Base-by-base conservation (phyloP, 768 basidiomycete species). In the Lanmaoa rubissima region DNA sequence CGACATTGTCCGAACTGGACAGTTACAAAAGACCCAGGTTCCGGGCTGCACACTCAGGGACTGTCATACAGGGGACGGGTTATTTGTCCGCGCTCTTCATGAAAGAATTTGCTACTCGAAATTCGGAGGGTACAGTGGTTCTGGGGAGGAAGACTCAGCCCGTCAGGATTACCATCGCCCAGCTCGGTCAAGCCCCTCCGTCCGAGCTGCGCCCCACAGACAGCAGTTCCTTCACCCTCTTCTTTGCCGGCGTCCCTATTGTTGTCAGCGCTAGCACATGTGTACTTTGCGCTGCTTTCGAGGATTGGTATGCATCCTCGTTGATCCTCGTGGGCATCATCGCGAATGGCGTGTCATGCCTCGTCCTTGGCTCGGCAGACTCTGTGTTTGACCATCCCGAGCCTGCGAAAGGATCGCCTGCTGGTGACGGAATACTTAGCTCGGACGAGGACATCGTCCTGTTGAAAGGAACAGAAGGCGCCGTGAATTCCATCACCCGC, bases 31-130 rank as follows among this genome's bases (percentile, higher is more conserved):
- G 72, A 3, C 88, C 88, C 47, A 92, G 89, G 66, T 92, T 82
- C 70, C 84, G 90, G 55, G 83, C 88, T 0, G 85, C 91, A 59
- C 85, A 28, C 73, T 92, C 46, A 79, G 87, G 69, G 69, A 89
- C 60, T 78, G 76, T 58, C 69, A 64, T 73, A 8, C 69, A n/a
- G 63, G 71, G 34, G 76, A 81, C 65, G 75, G 81, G 51, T 73
- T 83, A 19, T 69, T 81, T 64, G 82, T 89, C 21, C 78, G 72
- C 41, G 83, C 88, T 73, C 75, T 85, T 36, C 32, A 53, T 60
- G 57, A 56, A 59, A 12, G 57, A 54, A 40, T 66, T 64, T n/a
- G 14, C 40, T 3, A 24, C 58, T 16, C 58, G 47, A 44, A 26
- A 43, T 6, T 51, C 57, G 9, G 56, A 56, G 26, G 64, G 54